These are phyloP conservation scores for Phylloporus sp. DNA, from an alignment of 768 basidiomycete species.

Conservation along the genomic window DNA sequence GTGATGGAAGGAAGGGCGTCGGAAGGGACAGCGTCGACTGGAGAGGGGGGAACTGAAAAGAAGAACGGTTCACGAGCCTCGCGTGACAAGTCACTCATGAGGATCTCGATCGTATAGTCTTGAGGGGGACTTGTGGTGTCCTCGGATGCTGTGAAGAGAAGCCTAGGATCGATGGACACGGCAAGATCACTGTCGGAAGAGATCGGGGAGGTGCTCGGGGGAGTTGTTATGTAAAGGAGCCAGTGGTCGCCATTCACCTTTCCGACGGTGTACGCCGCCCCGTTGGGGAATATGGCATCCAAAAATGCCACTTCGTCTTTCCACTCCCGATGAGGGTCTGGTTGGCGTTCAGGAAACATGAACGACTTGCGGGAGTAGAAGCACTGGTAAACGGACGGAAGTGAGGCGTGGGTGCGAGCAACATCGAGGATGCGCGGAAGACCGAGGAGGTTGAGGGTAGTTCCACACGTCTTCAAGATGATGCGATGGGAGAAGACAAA, in stretches of 20 bases:
- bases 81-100: constrained; percentile 88
- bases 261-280: constrained; percentile 93
- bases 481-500: constrained; percentile 93
- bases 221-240: constrained; percentile 87
- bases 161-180: constrained; percentile 10
- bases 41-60: constrained; percentile 38
- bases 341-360: constrained; percentile 97
- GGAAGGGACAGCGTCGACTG: constrained; percentile 50
- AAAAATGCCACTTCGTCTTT: constrained; percentile 86
- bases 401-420: constrained; percentile 62
- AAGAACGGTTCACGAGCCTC: constrained; percentile 77
- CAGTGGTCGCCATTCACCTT: constrained; percentile 99
- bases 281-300: constrained; percentile 82
- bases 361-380: constrained; percentile 99
- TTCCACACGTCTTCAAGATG: constrained; percentile 98
- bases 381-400: constrained; percentile 75
- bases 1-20: constrained; percentile 21
- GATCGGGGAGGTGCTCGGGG: constrained; percentile 33
- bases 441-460: constrained; percentile 94
- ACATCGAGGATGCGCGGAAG: constrained; percentile 93
- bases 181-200: constrained; percentile 16
- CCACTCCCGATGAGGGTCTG: constrained; percentile 92
- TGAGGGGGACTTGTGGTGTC: constrained; percentile 28
- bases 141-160: constrained; percentile 4
- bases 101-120: constrained; percentile 96